Percentiles rank a stretch among this genome's conserved stretches.
Conservation (phyloP, 768 basidiomycete genomes). For the Phylloporus sp. region DNA sequence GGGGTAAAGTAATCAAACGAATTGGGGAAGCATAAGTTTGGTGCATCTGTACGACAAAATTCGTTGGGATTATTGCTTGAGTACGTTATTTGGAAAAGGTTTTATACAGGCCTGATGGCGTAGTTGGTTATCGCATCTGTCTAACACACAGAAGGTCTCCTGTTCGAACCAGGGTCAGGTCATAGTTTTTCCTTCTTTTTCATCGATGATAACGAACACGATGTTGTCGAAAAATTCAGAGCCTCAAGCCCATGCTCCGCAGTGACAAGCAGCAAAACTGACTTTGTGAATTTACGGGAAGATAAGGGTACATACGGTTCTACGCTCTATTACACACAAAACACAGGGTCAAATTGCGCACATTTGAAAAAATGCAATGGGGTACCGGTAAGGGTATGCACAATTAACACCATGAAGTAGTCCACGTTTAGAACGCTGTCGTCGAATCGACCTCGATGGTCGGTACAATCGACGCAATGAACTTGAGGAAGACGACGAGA, state of each 20-base stretch:
- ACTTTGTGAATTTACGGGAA: slow-evolving; percentile 9
- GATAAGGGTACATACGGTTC: slow-evolving; percentile 20
- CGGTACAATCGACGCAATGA: slow-evolving; percentile 97
- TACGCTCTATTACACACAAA: slow-evolving; percentile 23
- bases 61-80: neutral
- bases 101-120: slow-evolving; percentile 27
- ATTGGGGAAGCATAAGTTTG: slow-evolving; percentile 43
- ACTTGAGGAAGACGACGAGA: slow-evolving; percentile 97
- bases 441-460: slow-evolving; percentile 98
- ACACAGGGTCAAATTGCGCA: neutral
- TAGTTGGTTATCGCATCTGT: slow-evolving; percentile 76
- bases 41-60: no score
- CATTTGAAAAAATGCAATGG: neutral
- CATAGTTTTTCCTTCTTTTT: no score
- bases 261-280: neutral
- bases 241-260: neutral
- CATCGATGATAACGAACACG: no score
- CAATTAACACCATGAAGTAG: neutral
- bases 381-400: slow-evolving; percentile 17
- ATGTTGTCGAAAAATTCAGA: no score
- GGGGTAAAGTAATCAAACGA: slow-evolving; percentile 45
- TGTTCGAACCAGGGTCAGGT: slow-evolving; percentile 60
- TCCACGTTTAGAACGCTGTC: slow-evolving; percentile 51
- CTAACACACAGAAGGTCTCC: slow-evolving; percentile 75
- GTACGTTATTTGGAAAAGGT: neutral